A percentile compares a stretch with the other conserved stretches of the same genome.
Evolutionary conservation across 2,329 filamentous ascomycete species (phyloP).

Genomic region (Scedosporium minutisporum): DNA sequence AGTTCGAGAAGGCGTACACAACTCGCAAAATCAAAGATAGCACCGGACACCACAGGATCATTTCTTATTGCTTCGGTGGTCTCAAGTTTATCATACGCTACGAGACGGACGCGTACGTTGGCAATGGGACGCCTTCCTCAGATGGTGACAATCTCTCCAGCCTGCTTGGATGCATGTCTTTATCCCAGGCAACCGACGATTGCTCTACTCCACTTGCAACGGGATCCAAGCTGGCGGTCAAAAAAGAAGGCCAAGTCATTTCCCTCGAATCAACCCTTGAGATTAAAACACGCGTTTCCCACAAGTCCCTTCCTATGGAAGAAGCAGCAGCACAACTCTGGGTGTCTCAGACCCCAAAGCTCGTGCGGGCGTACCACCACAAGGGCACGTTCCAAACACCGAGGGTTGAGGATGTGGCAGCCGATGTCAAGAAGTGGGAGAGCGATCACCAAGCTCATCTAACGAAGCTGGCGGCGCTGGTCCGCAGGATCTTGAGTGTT

Average conservation of each 20-base stretch:
- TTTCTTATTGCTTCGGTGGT: conserved; percentile 31
- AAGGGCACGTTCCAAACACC: conserved; percentile 23
- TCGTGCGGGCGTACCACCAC: conserved; percentile 33
- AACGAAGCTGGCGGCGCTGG: conserved; percentile 20
- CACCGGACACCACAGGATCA: conserved; percentile 35
- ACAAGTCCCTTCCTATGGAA: conserved; percentile 21
- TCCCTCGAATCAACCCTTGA: conserved; percentile 28
- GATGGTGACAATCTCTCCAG: conserved; percentile 12
- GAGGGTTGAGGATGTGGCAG: conserved; percentile 24
- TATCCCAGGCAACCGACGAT: conserved; percentile 9
- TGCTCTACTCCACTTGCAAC: neutral
- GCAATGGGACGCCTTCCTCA: neutral
- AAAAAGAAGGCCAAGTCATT: conserved; percentile 19
- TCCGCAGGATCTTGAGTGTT: conserved; percentile 18
- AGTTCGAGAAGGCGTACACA: conserved; percentile 36
- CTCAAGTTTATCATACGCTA: conserved; percentile 31
- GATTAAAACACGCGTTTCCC: conserved; percentile 31
- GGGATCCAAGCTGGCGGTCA: conserved; percentile 20
- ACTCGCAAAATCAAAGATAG: conserved; percentile 20
- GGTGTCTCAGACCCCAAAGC: conserved; percentile 34
- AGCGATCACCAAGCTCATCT: conserved; percentile 19
- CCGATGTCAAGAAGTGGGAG: conserved; percentile 25
- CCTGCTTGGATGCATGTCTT: conserved; percentile 16
- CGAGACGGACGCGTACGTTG: conserved; percentile 32
- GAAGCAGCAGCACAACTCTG: conserved; percentile 32